phyloP scores from a whole-genome alignment of 352 stramenopile genomes.

The Achlya hypogyna region DNA sequence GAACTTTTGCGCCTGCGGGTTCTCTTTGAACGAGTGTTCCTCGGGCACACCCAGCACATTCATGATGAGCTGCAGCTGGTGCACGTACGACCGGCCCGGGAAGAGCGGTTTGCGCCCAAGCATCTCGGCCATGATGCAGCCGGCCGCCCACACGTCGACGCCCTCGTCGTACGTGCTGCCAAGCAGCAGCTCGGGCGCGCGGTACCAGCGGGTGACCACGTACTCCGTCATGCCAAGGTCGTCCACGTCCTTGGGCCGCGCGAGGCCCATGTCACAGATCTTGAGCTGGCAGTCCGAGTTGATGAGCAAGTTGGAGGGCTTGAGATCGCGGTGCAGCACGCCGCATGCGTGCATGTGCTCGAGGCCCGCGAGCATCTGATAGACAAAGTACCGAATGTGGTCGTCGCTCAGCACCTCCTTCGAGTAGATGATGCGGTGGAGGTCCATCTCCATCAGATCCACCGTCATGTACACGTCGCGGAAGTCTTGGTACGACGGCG shows the following conservation, averaged over 20 bases:
- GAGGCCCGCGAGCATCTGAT: conserved; percentile 86
- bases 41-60: conserved; percentile 81
- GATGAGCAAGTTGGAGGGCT: conserved; percentile 82
- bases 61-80: conserved; percentile 85
- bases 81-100: conserved; percentile 77
- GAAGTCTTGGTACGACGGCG: conserved; percentile 76
- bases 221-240: conserved; percentile 89
- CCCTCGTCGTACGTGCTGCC: conserved; percentile 76
- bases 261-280: conserved; percentile 94
- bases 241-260: conserved; percentile 77
- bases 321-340: conserved; percentile 78
- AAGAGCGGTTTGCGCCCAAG: conserved; percentile 78
- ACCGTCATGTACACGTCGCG: conserved; percentile 87
- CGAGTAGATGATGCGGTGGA: conserved; percentile 90
- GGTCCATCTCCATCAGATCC: conserved; percentile 89
- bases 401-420: conserved; percentile 87
- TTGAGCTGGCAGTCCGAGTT: conserved; percentile 94
- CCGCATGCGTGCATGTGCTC: conserved; percentile 81
- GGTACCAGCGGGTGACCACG: conserved; percentile 85
- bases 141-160: conserved; percentile 78
- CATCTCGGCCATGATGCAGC: conserved; percentile 85
- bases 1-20: conserved; percentile 79
- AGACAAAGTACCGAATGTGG: conserved; percentile 91
- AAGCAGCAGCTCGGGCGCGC: conserved; percentile 74
- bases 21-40: conserved; percentile 84